These are phyloP conservation scores for Mortierella sp. DNA, from an alignment of 371 early-diverging fungal species.

Conservation along the genomic window DNA sequence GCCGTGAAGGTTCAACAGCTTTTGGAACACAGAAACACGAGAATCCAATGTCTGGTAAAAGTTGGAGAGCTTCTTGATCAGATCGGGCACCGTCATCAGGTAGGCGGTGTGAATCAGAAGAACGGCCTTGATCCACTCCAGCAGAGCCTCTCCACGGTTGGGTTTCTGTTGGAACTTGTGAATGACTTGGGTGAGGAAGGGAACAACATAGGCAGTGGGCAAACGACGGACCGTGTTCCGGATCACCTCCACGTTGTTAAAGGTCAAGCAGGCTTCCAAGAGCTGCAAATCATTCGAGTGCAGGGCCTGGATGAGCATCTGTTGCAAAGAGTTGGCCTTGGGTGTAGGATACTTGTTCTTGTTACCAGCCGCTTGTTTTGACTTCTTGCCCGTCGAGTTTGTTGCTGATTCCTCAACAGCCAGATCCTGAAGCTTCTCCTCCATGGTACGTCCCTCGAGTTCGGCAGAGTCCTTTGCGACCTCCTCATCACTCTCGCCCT, in stretches of 20 bases:
- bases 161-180: slow-evolving; percentile 76
- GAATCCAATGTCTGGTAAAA: slow-evolving; percentile 80
- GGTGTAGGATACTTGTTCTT: slow-evolving; percentile 53
- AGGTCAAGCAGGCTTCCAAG: slow-evolving; percentile 74
- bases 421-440: slow-evolving; percentile 56
- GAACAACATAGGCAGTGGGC: slow-evolving; percentile 78
- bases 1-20: slow-evolving; percentile 77
- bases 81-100: slow-evolving; percentile 76
- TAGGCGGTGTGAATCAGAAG: slow-evolving; percentile 77
- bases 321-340: slow-evolving; percentile 74
- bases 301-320: slow-evolving; percentile 81
- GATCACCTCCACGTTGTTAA: slow-evolving; percentile 72
- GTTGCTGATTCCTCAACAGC: slow-evolving; percentile 42
- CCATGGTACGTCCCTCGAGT: slow-evolving; percentile 57
- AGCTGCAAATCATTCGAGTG: slow-evolving; percentile 76
- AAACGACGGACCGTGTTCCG: slow-evolving; percentile 75
- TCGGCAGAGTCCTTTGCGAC: slow-evolving; percentile 5
- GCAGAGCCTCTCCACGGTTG: slow-evolving; percentile 67
- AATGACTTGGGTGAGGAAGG: slow-evolving; percentile 75
- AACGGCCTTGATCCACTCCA: slow-evolving; percentile 83
- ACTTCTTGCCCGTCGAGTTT: slow-evolving; percentile 30
- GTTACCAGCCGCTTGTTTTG: slow-evolving; percentile 26
- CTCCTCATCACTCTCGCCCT: slow-evolving; percentile 22
- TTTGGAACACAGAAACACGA: slow-evolving; percentile 69
- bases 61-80: slow-evolving; percentile 70